Evolutionary conservation across 805 yeast species (phyloP).

Genomic region (Candida germanica): DNA sequence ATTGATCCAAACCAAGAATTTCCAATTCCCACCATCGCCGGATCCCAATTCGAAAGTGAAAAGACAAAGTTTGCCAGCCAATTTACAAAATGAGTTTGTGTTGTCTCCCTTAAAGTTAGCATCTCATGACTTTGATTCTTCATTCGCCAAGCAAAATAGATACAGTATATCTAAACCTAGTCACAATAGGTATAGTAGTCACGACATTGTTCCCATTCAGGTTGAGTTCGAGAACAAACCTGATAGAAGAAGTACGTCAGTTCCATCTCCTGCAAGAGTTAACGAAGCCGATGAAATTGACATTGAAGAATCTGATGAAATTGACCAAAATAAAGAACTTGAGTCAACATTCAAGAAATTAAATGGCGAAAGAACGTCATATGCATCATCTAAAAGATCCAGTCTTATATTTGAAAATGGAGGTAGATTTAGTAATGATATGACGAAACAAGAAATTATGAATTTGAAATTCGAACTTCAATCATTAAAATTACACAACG

Average conservation of each 20-base stretch:
- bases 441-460: constrained; percentile 36
- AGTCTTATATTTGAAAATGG: constrained; percentile 7
- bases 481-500: constrained; percentile 53
- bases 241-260: constrained; percentile 24
- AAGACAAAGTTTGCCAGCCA: constrained; percentile 35
- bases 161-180: constrained; percentile 28
- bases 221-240: constrained; percentile 37
- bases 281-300: constrained; percentile 3
- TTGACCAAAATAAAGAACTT: constrained; percentile 1
- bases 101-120: constrained; percentile 42
- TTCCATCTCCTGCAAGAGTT: constrained; percentile 5
- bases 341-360: constrained; percentile 11
- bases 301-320: constrained; percentile 2
- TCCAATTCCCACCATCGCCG: constrained; percentile 31
- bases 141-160: constrained; percentile 16
- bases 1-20: constrained; percentile 12
- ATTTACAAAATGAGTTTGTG: constrained; percentile 33
- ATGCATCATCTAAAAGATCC: constrained; percentile 7
- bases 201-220: constrained; percentile 40
- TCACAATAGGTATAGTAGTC: constrained; percentile 41
- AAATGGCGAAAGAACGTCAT: constrained; percentile 7
- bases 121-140: constrained; percentile 12
- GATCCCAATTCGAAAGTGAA: constrained; percentile 25
- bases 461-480: constrained; percentile 52
- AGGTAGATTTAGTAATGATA: constrained; percentile 6